Base-by-base conservation (phyloP, 768 basidiomycete genomes). In the Tricholoma furcatifolium region DNA sequence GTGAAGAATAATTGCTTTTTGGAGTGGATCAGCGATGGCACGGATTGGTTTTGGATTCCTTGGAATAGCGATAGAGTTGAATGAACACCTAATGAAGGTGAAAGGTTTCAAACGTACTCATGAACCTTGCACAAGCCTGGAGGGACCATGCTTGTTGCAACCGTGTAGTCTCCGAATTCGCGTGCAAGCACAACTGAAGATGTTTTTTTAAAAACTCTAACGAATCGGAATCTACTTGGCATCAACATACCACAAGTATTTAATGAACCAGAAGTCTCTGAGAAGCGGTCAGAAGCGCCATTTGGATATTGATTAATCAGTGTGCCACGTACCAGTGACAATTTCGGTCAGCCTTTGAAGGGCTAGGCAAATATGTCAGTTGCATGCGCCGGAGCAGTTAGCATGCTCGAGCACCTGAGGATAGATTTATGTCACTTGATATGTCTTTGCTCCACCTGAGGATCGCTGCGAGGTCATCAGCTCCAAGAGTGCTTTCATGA, bases 401-500 rank as follows among this genome's bases (percentile, higher is more conserved):
- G 30, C 23, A 32, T 30, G 9, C 23, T 23, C 27, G 58, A 64
- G 34, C 57, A 80, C 83, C 82, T 48, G 84, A 83, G 36, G 79
- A 79, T 18, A 88, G 67, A 57, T 87, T 85, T 38, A 88, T 86
- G 64, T 87, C 85, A 34, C 83, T 81, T 0, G 86, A 85, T 12
- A 90, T 87, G 49, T 85, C 83, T 63, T 86, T 85, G 59, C 83
- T 87, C 81, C 85, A 87, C 60, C 83, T 85, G 30, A 88, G 72
- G 45, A 90, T 87, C 0, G 84, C 81, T 20, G 82, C 81, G 11
- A 88, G 69, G 62, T 88, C 84, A 43, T 79, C 71, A 14, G 84
- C 83, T 54, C 75, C 74, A 34, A 87, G 62, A n/a, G 75, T 78
- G 1, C 78, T 76, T 46, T 83, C 82, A 55, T 81, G 80, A 45